phyloP scores from a whole-genome alignment of 495 filamentous ascomycete species.

The Tuber aestivum region DNA sequence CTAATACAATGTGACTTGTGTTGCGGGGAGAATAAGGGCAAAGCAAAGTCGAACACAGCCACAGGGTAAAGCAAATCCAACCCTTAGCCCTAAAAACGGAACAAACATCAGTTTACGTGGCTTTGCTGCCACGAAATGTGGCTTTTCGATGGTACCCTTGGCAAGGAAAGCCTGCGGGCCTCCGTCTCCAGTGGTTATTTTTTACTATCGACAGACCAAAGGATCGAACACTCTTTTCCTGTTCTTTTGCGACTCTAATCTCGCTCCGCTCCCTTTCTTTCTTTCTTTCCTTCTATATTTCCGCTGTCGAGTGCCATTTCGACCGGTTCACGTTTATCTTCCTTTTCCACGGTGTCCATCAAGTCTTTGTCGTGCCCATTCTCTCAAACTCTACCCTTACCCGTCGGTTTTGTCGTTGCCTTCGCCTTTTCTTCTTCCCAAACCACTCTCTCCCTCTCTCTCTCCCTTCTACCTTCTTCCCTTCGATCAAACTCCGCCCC shows the following conservation, averaged over 20 bases:
- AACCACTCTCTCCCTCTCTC: not conserved
- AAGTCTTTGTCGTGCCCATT: not conserved
- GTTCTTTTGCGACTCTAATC: not conserved
- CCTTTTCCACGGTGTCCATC: not conserved
- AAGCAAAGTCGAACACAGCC: not conserved
- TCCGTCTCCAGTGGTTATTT: not conserved
- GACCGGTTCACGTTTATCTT: not conserved
- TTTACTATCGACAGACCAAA: not conserved
- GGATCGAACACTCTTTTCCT: not conserved
- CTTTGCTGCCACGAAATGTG: not conserved
- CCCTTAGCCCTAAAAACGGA: not conserved
- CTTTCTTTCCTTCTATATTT: not conserved
- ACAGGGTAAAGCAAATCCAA: not conserved
- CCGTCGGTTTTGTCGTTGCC: not conserved
- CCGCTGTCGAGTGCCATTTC: not conserved
- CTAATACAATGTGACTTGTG: conserved; percentile 24
- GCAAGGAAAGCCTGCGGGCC: not conserved
- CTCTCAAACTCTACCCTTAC: not conserved
- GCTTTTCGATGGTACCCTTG: not conserved
- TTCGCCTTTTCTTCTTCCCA: not conserved
- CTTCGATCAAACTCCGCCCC: not conserved
- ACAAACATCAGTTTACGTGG: not conserved
- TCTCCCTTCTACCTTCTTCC: not conserved
- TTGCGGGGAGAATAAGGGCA: conserved; percentile 3
- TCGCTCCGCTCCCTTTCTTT: not conserved